Conservation (phyloP, 2,329 filamentous ascomycete genomes). For the Alternaria ventricosa region DNA sequence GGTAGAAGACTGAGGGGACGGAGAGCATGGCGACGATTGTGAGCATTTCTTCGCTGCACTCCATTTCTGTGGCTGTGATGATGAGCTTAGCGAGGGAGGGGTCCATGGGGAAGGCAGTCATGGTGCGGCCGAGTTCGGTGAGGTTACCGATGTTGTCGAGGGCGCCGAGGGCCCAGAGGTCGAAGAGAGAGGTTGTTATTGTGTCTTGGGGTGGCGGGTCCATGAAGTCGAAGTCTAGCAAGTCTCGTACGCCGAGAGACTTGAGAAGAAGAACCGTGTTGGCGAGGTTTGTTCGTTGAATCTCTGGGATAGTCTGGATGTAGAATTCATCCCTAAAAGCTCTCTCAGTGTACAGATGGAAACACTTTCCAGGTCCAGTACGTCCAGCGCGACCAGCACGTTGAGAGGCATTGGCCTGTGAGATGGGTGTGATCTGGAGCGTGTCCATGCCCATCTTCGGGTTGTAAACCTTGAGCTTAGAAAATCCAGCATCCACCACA, state of each 20-base stretch:
- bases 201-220: constrained; percentile 97
- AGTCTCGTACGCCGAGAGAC: constrained; percentile 89
- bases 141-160: constrained; percentile 93
- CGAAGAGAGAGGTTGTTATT: constrained; percentile 95
- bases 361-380: constrained; percentile 94
- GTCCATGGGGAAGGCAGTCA: constrained; percentile 99
- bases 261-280: constrained; percentile 96
- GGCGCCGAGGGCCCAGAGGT: constrained; percentile 94
- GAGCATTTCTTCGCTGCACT: constrained; percentile 95
- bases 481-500: constrained; percentile 94
- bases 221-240: constrained; percentile 99
- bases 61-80: constrained; percentile 88
- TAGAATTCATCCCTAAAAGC: constrained; percentile 97
- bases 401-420: constrained; percentile 93
- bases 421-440: constrained; percentile 95
- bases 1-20: constrained; percentile 95
- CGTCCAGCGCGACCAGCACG: constrained; percentile 91
- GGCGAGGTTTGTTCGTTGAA: constrained; percentile 92
- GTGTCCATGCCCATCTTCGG: constrained; percentile 99
- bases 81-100: constrained; percentile 93
- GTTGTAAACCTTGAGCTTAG: constrained; percentile 98
- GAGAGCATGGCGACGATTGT: constrained; percentile 98
- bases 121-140: constrained; percentile 83
- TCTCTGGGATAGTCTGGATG: constrained; percentile 95
- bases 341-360: constrained; percentile 90